phyloP scores from a whole-genome alignment of 345 rosid species.

The Populus euphratica region DNA sequence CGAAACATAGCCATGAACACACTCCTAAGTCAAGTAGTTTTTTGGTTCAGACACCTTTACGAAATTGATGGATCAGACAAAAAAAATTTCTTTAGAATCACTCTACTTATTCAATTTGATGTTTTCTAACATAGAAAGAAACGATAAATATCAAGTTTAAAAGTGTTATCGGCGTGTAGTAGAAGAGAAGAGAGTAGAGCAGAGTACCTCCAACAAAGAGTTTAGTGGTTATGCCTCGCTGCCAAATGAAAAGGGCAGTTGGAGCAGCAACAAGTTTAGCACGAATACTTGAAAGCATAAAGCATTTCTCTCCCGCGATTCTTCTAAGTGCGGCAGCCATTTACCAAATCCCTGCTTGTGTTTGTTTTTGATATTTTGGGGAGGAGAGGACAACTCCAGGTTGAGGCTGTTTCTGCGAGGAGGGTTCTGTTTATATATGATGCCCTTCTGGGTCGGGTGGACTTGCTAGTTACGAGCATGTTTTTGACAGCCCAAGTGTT shows the following conservation, averaged over 20 bases:
- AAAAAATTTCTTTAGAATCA: not conserved
- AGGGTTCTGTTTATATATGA: too few relatives aligned
- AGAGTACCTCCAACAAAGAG: conserved; percentile 70
- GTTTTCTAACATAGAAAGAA: not conserved
- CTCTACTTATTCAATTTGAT: not conserved
- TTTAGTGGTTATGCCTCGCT: conserved; percentile 65
- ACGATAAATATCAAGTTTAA: not conserved
- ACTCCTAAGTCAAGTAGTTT: not conserved
- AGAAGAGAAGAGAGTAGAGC: not conserved
- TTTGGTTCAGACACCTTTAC: conserved; percentile 7
- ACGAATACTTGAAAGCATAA: not conserved
- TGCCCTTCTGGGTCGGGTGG: too few relatives aligned
- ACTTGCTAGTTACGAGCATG: too few relatives aligned
- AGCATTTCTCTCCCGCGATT: conserved; percentile 28
- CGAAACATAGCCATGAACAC: not conserved
- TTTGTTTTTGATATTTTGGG: not conserved
- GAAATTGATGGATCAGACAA: not conserved
- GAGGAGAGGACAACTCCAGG: not conserved
- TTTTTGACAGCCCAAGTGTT: too few relatives aligned
- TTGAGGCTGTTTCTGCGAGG: too few relatives aligned
- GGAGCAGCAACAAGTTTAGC: conserved; percentile 26
- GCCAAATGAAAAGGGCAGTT: conserved; percentile 27
- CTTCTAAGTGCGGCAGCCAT: conserved; percentile 49
- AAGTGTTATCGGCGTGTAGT: not conserved
- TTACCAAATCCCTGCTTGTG: too few relatives aligned